Evolutionary conservation across 768 basidiomycete genomes (phyloP).

Genomic region (Lentinula sp.): DNA sequence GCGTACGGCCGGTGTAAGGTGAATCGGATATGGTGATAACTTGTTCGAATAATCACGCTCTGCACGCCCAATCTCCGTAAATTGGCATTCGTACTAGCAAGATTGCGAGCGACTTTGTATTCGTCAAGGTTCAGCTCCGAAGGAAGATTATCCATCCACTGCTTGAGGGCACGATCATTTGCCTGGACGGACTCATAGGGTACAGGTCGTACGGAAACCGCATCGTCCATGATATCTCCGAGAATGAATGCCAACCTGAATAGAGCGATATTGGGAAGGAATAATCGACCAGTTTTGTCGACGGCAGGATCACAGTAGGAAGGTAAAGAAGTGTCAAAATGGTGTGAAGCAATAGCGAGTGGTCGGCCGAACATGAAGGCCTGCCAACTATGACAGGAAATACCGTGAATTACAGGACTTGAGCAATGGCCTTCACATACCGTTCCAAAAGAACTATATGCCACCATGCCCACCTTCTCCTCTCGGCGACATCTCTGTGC

Average conservation of each 20-base stretch:
- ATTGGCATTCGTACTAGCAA: slow-evolving; percentile 56
- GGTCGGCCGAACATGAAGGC: slow-evolving; percentile 85
- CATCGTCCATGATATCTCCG: slow-evolving; percentile 83
- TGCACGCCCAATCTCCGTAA: slow-evolving; percentile 70
- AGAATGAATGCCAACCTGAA: slow-evolving; percentile 74
- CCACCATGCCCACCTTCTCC: slow-evolving; percentile 89
- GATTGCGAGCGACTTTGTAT: slow-evolving; percentile 63
- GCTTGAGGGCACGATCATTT: slow-evolving; percentile 63
- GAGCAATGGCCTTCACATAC: slow-evolving; percentile 27
- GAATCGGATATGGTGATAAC: slow-evolving; percentile 80
- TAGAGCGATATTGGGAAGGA: slow-evolving; percentile 68
- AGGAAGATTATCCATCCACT: slow-evolving; percentile 78
- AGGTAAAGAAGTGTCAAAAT: slow-evolving; percentile 79
- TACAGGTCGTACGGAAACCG: slow-evolving; percentile 75
- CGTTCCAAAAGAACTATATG: slow-evolving; percentile 77
- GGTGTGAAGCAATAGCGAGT: slow-evolving; percentile 67
- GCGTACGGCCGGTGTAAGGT: slow-evolving; percentile 80
- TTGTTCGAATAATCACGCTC: slow-evolving; percentile 72
- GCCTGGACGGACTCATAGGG: slow-evolving; percentile 67
- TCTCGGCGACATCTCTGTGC: slow-evolving; percentile 63
- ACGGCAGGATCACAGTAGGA: slow-evolving; percentile 58
- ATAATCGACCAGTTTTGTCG: slow-evolving; percentile 61
- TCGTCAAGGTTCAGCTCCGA: slow-evolving; percentile 72
- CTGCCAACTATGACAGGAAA: slow-evolving; percentile 57
- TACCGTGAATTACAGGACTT: slow-evolving; percentile 5